phyloP scores from a whole-genome alignment of 1,284 basidiomycete genomes.

The Ganoderma meredithae region DNA sequence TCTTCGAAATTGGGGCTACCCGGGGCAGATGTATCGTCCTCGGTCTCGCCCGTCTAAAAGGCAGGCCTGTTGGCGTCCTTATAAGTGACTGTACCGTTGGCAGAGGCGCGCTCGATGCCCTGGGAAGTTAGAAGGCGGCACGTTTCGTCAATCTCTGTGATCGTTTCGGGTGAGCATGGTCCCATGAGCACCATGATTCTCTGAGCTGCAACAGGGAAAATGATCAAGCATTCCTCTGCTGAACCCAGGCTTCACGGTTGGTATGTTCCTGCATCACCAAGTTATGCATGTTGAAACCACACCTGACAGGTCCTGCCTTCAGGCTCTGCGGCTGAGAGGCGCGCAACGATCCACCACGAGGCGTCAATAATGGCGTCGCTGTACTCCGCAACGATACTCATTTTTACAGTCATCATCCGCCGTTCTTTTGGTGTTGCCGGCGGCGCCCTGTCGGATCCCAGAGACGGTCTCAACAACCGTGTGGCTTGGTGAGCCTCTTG shows the following conservation, averaged over 20 bases:
- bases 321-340: slow-evolving; percentile 49
- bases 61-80: slow-evolving; percentile 47
- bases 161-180: slow-evolving; percentile 43
- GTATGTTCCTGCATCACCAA: slow-evolving; percentile 3
- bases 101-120: slow-evolving; percentile 51
- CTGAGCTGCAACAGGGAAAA: background rate
- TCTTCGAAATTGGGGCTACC: slow-evolving; percentile 50
- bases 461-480: slow-evolving; percentile 46
- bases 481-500: slow-evolving; percentile 48
- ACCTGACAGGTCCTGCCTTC: background rate
- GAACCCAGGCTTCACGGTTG: slow-evolving; percentile 48
- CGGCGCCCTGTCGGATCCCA: slow-evolving; percentile 48
- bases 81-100: slow-evolving; percentile 50
- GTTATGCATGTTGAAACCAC: background rate
- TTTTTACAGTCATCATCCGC: slow-evolving; percentile 50
- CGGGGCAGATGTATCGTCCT: slow-evolving; percentile 50
- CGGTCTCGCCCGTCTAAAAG: slow-evolving; percentile 48
- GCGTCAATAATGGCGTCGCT: slow-evolving; percentile 49
- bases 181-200: background rate
- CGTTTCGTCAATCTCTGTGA: slow-evolving; percentile 50
- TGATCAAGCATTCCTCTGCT: slow-evolving; percentile 43
- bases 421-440: slow-evolving; percentile 53
- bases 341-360: slow-evolving; percentile 51
- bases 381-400: slow-evolving; percentile 48
- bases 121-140: slow-evolving; percentile 49